phyloP scores from a whole-genome alignment of 2,329 filamentous ascomycete species.

The Septoria petroselini region DNA sequence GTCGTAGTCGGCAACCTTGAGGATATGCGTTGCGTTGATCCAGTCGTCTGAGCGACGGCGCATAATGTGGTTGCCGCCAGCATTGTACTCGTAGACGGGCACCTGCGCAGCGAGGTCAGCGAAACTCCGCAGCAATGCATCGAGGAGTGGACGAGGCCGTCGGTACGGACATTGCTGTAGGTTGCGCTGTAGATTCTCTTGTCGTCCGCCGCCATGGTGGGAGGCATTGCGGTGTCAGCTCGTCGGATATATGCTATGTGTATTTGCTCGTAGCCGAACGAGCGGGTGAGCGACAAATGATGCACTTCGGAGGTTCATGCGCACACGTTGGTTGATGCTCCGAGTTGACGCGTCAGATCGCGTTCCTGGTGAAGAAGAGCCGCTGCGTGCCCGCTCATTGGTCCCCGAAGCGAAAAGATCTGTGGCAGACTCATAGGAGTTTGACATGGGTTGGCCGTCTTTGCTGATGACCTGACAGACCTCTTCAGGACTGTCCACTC shows the following conservation, averaged over 20 bases:
- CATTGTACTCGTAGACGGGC: constrained; percentile 90
- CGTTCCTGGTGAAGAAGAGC: no score
- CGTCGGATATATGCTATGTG: no score
- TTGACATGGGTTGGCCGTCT: no score
- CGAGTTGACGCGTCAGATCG: no score
- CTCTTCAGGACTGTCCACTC: no score
- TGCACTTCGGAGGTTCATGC: no score
- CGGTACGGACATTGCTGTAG: constrained; percentile 51
- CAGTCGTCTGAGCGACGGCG: constrained; percentile 87
- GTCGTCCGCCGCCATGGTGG: constrained; percentile 27
- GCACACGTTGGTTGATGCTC: no score
- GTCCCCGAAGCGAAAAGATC: no score
- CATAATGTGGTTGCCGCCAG: constrained; percentile 92
- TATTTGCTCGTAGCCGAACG: background rate
- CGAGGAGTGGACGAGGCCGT: constrained; percentile 11
- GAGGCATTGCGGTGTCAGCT: background rate
- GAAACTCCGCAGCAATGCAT: background rate
- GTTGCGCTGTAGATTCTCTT: constrained; percentile 61
- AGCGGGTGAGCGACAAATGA: no score
- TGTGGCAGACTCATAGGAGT: no score
- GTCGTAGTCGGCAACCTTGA: constrained; percentile 95
- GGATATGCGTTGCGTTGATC: constrained; percentile 99
- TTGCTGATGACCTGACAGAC: no score
- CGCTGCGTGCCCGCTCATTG: no score
- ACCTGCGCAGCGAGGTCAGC: constrained; percentile 56